phyloP scores from a whole-genome alignment of 371 early-diverging fungal species.

The Encephalitozoon intestinalis region DNA sequence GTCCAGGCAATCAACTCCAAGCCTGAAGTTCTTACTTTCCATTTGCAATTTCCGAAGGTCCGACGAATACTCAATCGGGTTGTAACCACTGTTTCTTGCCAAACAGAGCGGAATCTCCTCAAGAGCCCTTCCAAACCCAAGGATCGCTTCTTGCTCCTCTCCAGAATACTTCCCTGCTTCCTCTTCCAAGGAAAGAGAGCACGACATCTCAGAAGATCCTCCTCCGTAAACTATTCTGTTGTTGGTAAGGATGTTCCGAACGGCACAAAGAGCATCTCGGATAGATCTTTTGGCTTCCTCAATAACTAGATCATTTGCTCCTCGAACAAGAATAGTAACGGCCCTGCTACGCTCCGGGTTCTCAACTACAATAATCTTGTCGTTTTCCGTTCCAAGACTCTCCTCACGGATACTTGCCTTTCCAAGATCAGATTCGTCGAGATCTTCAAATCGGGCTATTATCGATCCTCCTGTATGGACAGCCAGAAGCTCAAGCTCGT shows the following conservation, averaged over 20 bases:
- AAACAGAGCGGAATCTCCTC: conserved; percentile 88
- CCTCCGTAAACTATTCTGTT: conserved; percentile 98
- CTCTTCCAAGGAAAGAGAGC: conserved; percentile 64
- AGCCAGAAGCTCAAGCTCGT: conserved; percentile 88
- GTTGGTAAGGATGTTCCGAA: conserved; percentile 86
- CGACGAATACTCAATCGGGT: conserved; percentile 83
- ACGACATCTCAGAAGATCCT: conserved; percentile 90
- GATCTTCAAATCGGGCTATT: conserved; percentile 95
- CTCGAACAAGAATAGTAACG: conserved; percentile 92
- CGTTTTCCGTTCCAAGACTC: conserved; percentile 90
- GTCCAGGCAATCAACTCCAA: conserved; percentile 89
- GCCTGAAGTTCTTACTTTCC: conserved; percentile 69
- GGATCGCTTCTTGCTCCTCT: conserved; percentile 32
- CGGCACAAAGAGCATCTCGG: conserved; percentile 96
- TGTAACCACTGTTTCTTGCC: conserved; percentile 84
- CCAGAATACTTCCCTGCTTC: background rate
- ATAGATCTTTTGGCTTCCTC: conserved; percentile 97
- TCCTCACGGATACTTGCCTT: conserved; percentile 80
- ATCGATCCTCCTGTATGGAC: conserved; percentile 96
- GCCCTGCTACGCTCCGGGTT: conserved; percentile 71
- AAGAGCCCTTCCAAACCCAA: conserved; percentile 81
- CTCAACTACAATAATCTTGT: conserved; percentile 92
- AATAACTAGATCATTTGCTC: conserved; percentile 94
- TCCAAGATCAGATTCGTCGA: conserved; percentile 79
- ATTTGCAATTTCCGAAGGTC: conserved; percentile 81